A percentile compares a stretch with the other conserved stretches of the same genome.
phyloP scores from a whole-genome alignment of 31 red algal genomes.

The Odonthalia washingtoniensis region DNA sequence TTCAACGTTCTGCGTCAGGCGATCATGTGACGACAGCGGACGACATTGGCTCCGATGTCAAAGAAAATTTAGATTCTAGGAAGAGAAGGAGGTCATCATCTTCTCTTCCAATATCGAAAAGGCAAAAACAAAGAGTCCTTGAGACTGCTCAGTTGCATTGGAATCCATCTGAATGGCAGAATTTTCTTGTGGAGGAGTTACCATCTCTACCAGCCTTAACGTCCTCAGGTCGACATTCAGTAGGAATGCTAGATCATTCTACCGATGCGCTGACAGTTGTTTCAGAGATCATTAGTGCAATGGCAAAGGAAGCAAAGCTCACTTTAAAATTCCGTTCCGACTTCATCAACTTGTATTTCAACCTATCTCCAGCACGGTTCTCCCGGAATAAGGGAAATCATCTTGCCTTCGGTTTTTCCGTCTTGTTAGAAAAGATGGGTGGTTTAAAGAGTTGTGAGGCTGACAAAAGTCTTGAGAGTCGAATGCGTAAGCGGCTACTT shows the following conservation, averaged over 20 bases:
- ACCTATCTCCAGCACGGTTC: slow-evolving; percentile 47
- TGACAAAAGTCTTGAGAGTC: slow-evolving; percentile 37
- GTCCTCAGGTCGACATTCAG: too few relatives aligned
- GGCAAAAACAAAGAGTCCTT: background rate
- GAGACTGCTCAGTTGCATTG: background rate
- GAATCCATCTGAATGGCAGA: slow-evolving; percentile 11
- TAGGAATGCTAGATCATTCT: background rate
- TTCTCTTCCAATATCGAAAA: background rate
- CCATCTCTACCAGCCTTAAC: too few relatives aligned
- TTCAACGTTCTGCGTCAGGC: too few relatives aligned
- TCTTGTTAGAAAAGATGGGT: slow-evolving; percentile 79
- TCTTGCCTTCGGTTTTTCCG: slow-evolving; percentile 40
- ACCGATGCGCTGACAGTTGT: slow-evolving; percentile 55
- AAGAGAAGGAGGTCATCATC: slow-evolving; percentile 6
- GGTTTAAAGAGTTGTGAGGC: slow-evolving; percentile 68
- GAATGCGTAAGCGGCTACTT: slow-evolving; percentile 56
- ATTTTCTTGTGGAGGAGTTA: too few relatives aligned
- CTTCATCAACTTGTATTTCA: slow-evolving; percentile 55
- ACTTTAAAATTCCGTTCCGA: slow-evolving; percentile 35
- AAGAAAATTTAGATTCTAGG: too few relatives aligned
- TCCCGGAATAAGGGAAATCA: slow-evolving; percentile 54
- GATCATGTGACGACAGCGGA: too few relatives aligned
- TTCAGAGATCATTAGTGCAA: slow-evolving; percentile 36
- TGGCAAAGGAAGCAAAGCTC: slow-evolving; percentile 55
- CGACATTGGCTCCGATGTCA: too few relatives aligned